Conservation (phyloP, 495 filamentous ascomycete genomes). For the Bacidia rubella region DNA sequence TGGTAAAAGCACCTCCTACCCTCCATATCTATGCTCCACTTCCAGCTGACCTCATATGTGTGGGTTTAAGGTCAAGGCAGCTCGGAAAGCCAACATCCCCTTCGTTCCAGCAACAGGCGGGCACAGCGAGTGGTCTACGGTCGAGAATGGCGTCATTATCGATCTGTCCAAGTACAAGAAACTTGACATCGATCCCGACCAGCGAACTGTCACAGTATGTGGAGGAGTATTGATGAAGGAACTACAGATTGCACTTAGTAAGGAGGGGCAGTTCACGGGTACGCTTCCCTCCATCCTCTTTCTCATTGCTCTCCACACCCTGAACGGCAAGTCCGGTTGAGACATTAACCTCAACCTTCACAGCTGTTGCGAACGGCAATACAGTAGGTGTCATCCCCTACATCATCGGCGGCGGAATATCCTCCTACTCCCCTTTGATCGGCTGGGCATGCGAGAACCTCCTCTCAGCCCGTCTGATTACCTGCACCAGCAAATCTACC, state of each 20-base stretch:
- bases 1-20: neutral
- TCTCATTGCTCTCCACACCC: neutral
- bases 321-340: neutral
- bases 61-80: slow-evolving; percentile 16
- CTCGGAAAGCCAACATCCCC: slow-evolving; percentile 15
- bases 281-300: neutral
- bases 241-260: slow-evolving; percentile 15
- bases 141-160: slow-evolving; percentile 22
- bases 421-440: slow-evolving; percentile 9
- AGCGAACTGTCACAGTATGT: slow-evolving; percentile 15
- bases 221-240: slow-evolving; percentile 24
- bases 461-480: slow-evolving; percentile 14
- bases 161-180: slow-evolving; percentile 21
- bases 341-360: neutral
- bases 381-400: slow-evolving; percentile 24
- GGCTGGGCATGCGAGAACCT: slow-evolving; percentile 18
- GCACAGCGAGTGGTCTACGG: slow-evolving; percentile 25
- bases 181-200: slow-evolving; percentile 15
- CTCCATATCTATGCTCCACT: too few relatives aligned
- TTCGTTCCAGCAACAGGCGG: slow-evolving; percentile 25
- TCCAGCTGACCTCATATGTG: too few relatives aligned
- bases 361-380: slow-evolving; percentile 24
- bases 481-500: neutral
- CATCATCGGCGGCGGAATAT: slow-evolving; percentile 19
- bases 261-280: slow-evolving; percentile 13